phyloP scores from a whole-genome alignment of 164 flowering plant species.

The Aristolochia californica region DNA sequence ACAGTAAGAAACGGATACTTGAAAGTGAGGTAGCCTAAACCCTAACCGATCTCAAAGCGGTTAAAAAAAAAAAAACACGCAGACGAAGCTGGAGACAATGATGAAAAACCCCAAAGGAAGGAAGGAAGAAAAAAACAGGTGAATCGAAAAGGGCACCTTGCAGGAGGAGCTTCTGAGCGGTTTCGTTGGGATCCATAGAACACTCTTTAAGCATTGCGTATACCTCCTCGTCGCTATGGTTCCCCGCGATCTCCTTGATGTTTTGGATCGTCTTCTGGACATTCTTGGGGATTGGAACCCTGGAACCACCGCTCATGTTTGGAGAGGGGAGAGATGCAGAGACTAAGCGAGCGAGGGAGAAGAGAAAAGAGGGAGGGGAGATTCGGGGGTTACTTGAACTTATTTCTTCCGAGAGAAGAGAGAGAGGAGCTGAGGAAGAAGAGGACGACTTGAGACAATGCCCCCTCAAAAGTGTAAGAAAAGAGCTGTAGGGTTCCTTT shows the following conservation, averaged over 20 bases:
- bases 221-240: slow-evolving; percentile 70
- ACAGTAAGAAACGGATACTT: neutral
- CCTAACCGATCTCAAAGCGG: neutral
- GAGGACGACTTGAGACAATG: slow-evolving; percentile 1
- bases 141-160: slow-evolving; percentile 35
- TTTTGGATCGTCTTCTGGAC: slow-evolving; percentile 52
- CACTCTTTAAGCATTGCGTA: slow-evolving; percentile 86
- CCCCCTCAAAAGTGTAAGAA: neutral
- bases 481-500: neutral
- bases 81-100: neutral
- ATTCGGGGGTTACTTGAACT: slow-evolving; percentile 1
- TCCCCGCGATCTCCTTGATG: slow-evolving; percentile 75
- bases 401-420: neutral
- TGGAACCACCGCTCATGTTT: slow-evolving; percentile 53
- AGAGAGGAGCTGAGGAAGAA: neutral
- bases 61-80: neutral
- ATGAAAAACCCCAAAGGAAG: neutral
- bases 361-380: slow-evolving; percentile 5
- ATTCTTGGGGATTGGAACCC: slow-evolving; percentile 53
- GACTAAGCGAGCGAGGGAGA: slow-evolving; percentile 4
- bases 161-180: slow-evolving; percentile 60
- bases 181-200: slow-evolving; percentile 86
- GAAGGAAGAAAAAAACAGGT: neutral
- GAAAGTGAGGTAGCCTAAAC: neutral
- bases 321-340: neutral